phyloP scores from a whole-genome alignment of 192 early-diverging fungal species.

The Entophlyctis luteolus region DNA sequence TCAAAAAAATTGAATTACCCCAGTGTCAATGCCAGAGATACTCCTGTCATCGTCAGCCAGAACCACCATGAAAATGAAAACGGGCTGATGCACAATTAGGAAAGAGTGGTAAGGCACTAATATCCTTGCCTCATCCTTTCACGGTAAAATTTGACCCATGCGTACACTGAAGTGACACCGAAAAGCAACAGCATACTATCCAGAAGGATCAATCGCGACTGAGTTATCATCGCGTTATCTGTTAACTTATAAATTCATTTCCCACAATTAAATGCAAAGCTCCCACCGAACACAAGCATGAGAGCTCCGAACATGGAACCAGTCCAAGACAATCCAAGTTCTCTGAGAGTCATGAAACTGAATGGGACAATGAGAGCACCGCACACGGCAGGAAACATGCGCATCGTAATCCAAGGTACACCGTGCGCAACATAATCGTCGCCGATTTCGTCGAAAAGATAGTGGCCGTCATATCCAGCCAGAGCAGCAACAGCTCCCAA shows the following conservation, averaged over 20 bases:
- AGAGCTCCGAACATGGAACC: constrained; percentile 71
- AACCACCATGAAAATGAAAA: constrained; percentile 81
- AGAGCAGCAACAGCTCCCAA: constrained; percentile 77
- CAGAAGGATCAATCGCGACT: constrained; percentile 88
- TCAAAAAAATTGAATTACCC: constrained; percentile 39
- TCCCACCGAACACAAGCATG: constrained; percentile 78
- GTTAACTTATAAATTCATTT: neutral
- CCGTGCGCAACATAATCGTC: constrained; percentile 82
- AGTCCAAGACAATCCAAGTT: constrained; percentile 75
- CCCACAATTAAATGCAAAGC: too few species aligned
- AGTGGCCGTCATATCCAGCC: constrained; percentile 92
- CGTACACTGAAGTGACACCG: constrained; percentile 76
- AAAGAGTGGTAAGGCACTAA: neutral
- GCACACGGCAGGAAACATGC: constrained; percentile 72
- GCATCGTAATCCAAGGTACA: constrained; percentile 84
- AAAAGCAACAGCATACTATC: constrained; percentile 93
- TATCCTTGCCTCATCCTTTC: constrained; percentile 30
- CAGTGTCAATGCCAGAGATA: constrained; percentile 70
- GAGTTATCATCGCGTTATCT: constrained; percentile 89
- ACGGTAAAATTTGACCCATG: constrained; percentile 86
- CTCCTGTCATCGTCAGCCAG: constrained; percentile 78
- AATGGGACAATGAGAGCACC: constrained; percentile 74
- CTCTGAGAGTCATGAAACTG: constrained; percentile 79
- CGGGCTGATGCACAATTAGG: constrained; percentile 41
- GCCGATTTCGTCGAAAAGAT: constrained; percentile 91